Conservation (phyloP, 768 basidiomycete genomes). For the Lentinula sp. region DNA sequence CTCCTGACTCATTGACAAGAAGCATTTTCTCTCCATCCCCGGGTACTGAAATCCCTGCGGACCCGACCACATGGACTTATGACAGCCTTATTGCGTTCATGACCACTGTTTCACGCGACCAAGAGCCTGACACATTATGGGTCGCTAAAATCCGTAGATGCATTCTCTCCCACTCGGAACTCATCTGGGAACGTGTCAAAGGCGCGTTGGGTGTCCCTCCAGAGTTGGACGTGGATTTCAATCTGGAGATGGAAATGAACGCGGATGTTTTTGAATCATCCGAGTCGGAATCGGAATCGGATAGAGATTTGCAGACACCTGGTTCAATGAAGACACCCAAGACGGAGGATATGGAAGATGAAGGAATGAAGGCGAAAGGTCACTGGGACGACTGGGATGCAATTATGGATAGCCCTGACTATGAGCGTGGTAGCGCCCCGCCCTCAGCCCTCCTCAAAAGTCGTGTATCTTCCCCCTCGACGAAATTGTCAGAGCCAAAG, state of each 20-base stretch:
- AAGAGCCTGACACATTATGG: constrained; percentile 69
- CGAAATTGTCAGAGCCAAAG: not conserved
- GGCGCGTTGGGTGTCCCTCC: constrained; percentile 83
- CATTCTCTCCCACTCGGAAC: constrained; percentile 70
- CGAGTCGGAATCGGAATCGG: constrained; percentile 7
- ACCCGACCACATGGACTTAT: constrained; percentile 70
- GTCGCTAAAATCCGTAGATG: constrained; percentile 67
- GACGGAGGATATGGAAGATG: constrained; percentile 36
- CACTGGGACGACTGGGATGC: constrained; percentile 44
- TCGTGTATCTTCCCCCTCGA: not conserved
- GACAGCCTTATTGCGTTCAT: constrained; percentile 65
- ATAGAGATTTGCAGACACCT: constrained; percentile 13
- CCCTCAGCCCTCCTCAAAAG: not conserved
- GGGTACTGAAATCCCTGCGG: constrained; percentile 27
- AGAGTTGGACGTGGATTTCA: constrained; percentile 65
- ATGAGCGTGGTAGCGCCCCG: constrained; percentile 8
- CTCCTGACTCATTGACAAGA: constrained; percentile 17
- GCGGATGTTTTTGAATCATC: constrained; percentile 26
- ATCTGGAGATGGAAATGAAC: constrained; percentile 19
- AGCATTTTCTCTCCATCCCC: constrained; percentile 14
- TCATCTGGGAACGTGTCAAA: constrained; percentile 90
- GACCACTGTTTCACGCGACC: constrained; percentile 52
- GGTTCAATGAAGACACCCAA: constrained; percentile 21
- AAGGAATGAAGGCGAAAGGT: constrained; percentile 28
- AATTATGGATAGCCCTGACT: constrained; percentile 36